Conservation (phyloP, 805 yeast genomes). For the Cyberlindnera americana region DNA sequence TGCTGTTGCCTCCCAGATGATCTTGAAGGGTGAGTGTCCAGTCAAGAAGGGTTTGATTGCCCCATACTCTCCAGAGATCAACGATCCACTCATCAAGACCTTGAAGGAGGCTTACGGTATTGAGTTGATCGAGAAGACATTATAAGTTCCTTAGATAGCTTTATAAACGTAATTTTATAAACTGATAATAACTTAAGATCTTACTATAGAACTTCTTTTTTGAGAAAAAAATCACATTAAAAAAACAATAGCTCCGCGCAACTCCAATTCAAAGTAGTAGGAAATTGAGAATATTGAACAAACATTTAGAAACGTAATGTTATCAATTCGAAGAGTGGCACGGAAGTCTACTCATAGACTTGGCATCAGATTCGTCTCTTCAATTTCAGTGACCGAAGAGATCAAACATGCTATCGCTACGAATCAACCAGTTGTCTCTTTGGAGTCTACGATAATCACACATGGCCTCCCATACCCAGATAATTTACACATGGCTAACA, state of each 20-base stretch:
- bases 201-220: no score
- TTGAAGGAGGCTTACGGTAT: constrained; percentile 89
- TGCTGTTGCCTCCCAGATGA: constrained; percentile 88
- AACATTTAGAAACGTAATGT: no score
- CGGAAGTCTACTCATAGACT: not conserved
- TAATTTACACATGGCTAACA: constrained; percentile 66
- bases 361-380: not conserved
- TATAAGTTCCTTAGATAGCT: no score
- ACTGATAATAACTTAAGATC: no score
- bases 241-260: no score
- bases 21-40: constrained; percentile 70
- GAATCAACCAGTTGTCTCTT: constrained; percentile 68
- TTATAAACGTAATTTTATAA: no score
- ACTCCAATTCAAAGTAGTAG: no score
- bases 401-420: constrained; percentile 57
- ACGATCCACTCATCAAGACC: constrained; percentile 85
- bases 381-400: constrained; percentile 37
- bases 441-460: constrained; percentile 84
- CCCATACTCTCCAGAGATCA: constrained; percentile 87
- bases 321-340: not conserved
- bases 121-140: constrained; percentile 82
- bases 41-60: constrained; percentile 83
- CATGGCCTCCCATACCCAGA: constrained; percentile 86
- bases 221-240: no score
- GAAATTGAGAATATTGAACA: no score